Evolutionary conservation across 768 basidiomycete species (phyloP), one percentile per base, ranked within the genome.

Genomic region (Termitomyces bulborhizus): DNA sequence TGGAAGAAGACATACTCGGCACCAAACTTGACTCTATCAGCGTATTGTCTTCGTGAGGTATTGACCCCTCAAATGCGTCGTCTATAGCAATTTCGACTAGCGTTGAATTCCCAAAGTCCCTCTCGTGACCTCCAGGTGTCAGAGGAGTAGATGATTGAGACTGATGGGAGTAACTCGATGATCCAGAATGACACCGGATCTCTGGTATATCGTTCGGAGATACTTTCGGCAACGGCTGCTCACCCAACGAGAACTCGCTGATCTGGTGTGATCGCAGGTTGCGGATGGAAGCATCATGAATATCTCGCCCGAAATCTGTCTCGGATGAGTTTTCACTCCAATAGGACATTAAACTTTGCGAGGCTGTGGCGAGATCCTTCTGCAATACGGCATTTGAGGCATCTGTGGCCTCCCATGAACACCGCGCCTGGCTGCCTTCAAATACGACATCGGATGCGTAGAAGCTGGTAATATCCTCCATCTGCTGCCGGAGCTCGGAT

Each of bases 381-480:
- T 58, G 55, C 9, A 34, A 36, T 21, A 37, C 36, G 9, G 73
- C 68, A 34, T 68, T 71, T 57, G 77, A 77, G 27, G 74, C 73
- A 48, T 81, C 76, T 60, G 81, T 71, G n/a, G 78, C 81, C 68
- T 91, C 88, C 87, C 88, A 90, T 5, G 83, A 75, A 60, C 86
- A 88, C 41, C 84, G 78, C 31, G 89, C 88, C 74, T 90, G 84
- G 65, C 85, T 88, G 46, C 86, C 88, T 64, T 90, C 88, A 59
- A 90, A 89, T 54, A 90, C 74, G 46, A 83, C 88, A 56, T 81
- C 84, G n/a, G 81, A 78, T 4, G 84, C 81, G 61, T 91, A 91
- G 68, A 91, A 90, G 56, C 73, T 80, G 41, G 74, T 70, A 41
- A 90, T 74, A 12, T 73, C 72, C 59, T 80, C 74, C 57, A 90